Evolutionary conservation across 352 stramenopile species (phyloP).

Genomic region (Globisporangium nagaii): DNA sequence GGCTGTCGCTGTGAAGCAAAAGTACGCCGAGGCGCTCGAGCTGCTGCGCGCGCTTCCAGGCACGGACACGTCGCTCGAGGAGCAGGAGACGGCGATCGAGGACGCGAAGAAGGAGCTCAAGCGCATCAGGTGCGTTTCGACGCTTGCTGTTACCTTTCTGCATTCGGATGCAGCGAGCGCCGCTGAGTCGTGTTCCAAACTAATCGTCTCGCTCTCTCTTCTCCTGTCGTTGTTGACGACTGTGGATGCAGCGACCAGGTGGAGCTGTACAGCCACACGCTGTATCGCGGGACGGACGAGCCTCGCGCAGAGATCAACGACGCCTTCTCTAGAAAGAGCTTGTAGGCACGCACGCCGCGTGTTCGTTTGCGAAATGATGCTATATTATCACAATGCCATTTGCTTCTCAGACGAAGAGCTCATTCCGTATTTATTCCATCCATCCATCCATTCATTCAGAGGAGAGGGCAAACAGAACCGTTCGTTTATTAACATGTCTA

Average conservation of each 20-base stretch:
- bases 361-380: too few relatives aligned
- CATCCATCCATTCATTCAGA: not conserved
- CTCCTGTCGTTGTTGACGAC: too few relatives aligned
- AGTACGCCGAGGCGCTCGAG: constrained; percentile 64
- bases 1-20: constrained; percentile 72
- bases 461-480: not conserved
- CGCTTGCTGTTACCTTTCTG: not conserved
- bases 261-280: constrained; percentile 82
- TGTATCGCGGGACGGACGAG: constrained; percentile 81
- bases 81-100: constrained; percentile 68
- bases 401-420: too few relatives aligned
- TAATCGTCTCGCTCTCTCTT: too few relatives aligned
- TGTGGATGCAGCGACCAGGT: constrained; percentile 47
- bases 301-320: constrained; percentile 81
- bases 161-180: too few relatives aligned
- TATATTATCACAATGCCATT: not conserved
- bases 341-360: too few relatives aligned
- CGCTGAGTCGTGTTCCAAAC: too few relatives aligned
- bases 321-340: constrained; percentile 74
- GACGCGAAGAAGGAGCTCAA: constrained; percentile 68
- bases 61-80: constrained; percentile 70
- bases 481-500: constrained; percentile 24
- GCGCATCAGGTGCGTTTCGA: constrained; percentile 53
- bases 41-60: constrained; percentile 65
- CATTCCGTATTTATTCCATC: too few relatives aligned